Base-by-base conservation (phyloP, 345 rosid genomes). In the Bruguiera gymnorhiza region DNA sequence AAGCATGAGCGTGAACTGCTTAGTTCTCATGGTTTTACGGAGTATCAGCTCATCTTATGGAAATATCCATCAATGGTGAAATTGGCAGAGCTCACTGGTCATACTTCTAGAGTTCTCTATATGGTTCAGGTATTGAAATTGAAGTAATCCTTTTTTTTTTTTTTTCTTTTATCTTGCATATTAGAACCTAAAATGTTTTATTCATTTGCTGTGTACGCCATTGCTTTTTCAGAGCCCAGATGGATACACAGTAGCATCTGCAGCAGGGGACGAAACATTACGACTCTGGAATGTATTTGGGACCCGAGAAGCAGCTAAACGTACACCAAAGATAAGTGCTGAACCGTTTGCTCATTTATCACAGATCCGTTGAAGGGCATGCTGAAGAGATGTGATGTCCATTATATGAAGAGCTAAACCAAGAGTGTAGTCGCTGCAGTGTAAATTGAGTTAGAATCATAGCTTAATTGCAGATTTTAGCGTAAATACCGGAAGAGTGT, bases 211-310 rank as follows among this genome's bases (percentile, higher is more conserved):
- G 6, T 52, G 26, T 27, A 10, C 20, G 62, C 8, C 31, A 13
- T 57, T 27, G 30, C 24, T 8, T 5, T 18, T n/a, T 43, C 77
- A 84, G 85, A 86, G 94, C 63, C 94, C 94, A 9, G 91, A 88
- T 83, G 88, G 94, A 48, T 83, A 82, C 73, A 84, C 90, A 1
- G 92, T 87, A 9, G 96, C 96, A 29, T 76, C 96, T 19, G 96
- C 92, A n/a, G 92, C 92, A 39, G 89, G 84, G 50, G 92, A 89
- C 24, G 96, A 89, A 64, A 89, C 92, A 4, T 62, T 87, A 24
- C 77, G 89, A 59, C 83, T 89, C 50, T 89, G 92, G 96, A 89
- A 87, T 68, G 90, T 89, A 9, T 89, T 87, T 64, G 90, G 88
- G 32, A 82, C 68, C 29, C 86, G 92, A 19, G 87, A 87, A 77